A percentile compares a stretch with the other conserved stretches of the same genome.
Conservation (phyloP, 2,329 filamentous ascomycete species). For the Xenoacremonium recifei region DNA sequence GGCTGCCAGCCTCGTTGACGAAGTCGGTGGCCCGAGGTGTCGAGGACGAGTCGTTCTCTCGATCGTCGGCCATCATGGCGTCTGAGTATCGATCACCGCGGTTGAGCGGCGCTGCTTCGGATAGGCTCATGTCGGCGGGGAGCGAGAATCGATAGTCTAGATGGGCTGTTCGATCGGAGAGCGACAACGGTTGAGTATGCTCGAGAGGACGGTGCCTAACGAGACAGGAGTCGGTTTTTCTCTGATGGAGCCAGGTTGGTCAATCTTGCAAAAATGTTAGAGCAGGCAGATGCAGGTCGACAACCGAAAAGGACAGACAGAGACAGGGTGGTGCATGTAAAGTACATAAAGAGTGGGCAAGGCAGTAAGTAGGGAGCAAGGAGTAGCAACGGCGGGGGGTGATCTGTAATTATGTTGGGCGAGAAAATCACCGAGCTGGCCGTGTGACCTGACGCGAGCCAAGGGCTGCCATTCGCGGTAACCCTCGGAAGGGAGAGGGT, state of each 20-base stretch:
- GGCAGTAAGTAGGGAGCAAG: no score
- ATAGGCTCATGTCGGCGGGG: conserved; percentile 28
- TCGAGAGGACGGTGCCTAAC: conserved; percentile 1
- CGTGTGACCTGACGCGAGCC: conserved; percentile 17
- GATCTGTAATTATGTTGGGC: no score
- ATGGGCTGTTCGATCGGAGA: not conserved
- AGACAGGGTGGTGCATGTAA: no score
- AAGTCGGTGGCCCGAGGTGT: conserved; percentile 39
- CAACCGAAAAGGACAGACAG: not conserved
- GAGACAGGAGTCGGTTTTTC: not conserved
- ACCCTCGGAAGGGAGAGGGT: conserved; percentile 14
- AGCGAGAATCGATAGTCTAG: not conserved
- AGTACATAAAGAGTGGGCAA: not conserved
- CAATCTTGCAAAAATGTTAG: not conserved
- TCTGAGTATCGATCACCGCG: conserved; percentile 16
- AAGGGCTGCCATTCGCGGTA: conserved; percentile 11
- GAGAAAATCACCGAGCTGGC: conserved; percentile 14
- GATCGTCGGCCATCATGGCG: conserved; percentile 24
- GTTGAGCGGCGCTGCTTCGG: conserved; percentile 23
- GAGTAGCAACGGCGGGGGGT: conserved; percentile 5
- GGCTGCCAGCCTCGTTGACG: conserved; percentile 36
- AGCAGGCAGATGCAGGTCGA: not conserved
- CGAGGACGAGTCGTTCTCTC: conserved; percentile 31
- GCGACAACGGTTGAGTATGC: conserved; percentile 1
- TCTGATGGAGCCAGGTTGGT: not conserved